Evolutionary conservation across 805 yeast genomes (phyloP).

Genomic region (Yueomyces sp.): DNA sequence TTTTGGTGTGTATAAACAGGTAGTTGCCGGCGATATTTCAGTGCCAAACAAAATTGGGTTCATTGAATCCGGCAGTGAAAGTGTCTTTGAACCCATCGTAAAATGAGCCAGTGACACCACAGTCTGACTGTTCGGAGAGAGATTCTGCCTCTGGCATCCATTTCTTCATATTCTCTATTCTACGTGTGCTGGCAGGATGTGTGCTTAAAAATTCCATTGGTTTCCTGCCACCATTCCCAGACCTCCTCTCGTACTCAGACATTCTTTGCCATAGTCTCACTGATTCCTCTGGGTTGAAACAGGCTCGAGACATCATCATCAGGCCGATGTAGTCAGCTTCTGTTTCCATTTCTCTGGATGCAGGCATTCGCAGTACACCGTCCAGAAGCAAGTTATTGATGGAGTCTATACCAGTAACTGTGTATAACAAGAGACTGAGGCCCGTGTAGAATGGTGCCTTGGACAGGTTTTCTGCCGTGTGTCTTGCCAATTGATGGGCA

Average conservation of each 20-base stretch:
- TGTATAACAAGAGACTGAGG: constrained; percentile 38
- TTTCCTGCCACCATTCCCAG: constrained; percentile 12
- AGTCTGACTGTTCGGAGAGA: constrained; percentile 20
- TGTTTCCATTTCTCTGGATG: constrained; percentile 85
- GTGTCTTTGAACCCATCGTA: constrained; percentile 12
- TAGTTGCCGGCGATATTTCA: not conserved
- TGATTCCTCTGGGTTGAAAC: constrained; percentile 69
- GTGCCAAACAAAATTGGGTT: not conserved
- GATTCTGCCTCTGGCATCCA: constrained; percentile 48
- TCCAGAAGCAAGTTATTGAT: constrained; percentile 40
- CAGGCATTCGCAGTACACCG: constrained; percentile 59
- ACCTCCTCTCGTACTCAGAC: constrained; percentile 36
- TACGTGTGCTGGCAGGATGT: constrained; percentile 72
- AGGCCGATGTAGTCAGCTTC: constrained; percentile 95
- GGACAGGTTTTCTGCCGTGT: constrained; percentile 72
- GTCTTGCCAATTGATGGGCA: constrained; percentile 90
- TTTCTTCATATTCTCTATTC: constrained; percentile 51
- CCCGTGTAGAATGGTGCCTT: constrained; percentile 57
- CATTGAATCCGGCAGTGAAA: not conserved
- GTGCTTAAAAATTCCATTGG: constrained; percentile 56
- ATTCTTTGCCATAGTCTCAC: constrained; percentile 73
- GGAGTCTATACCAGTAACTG: constrained; percentile 45
- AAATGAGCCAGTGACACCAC: constrained; percentile 9
- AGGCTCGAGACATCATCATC: constrained; percentile 81
- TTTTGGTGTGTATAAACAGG: not conserved